A percentile compares a stretch with the other conserved stretches of the same genome.
These are phyloP conservation scores for Reutealis trisperma DNA, from an alignment of 345 rosid genomes.

Conservation along the genomic window DNA sequence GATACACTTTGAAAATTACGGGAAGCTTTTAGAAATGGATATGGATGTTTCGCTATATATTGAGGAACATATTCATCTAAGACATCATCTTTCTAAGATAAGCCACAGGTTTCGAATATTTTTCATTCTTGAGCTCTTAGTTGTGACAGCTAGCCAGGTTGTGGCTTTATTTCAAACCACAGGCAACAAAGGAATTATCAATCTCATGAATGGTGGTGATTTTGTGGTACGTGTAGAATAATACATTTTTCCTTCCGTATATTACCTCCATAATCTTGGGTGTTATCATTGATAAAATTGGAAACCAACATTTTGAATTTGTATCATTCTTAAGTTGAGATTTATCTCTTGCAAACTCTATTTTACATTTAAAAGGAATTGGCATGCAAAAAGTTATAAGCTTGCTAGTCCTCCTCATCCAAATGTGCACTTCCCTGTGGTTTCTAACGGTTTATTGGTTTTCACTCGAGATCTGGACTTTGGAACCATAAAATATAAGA, in stretches of 20 bases:
- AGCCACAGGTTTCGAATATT: slow-evolving; percentile 42
- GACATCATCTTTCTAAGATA: slow-evolving; percentile 35
- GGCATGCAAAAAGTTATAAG: background rate
- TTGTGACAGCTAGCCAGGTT: slow-evolving; percentile 36
- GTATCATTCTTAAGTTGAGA: background rate
- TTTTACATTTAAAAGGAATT: background rate
- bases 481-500: background rate
- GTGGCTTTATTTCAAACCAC: slow-evolving; percentile 37
- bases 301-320: background rate
- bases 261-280: background rate
- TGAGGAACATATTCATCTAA: slow-evolving; percentile 35
- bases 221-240: slow-evolving; percentile 31
- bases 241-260: background rate
- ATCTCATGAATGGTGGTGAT: slow-evolving; percentile 35
- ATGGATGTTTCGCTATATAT: slow-evolving; percentile 29
- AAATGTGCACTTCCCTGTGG: too few species aligned
- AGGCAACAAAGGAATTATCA: slow-evolving; percentile 21
- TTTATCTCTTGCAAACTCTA: background rate
- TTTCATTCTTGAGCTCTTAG: slow-evolving; percentile 32
- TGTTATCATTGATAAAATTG: background rate
- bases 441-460: background rate
- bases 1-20: slow-evolving; percentile 40
- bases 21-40: slow-evolving; percentile 41
- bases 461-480: background rate
- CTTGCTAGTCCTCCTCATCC: background rate